Base-by-base conservation (phyloP, 495 filamentous ascomycete genomes). In the Chaetomidium leptoderma region DNA sequence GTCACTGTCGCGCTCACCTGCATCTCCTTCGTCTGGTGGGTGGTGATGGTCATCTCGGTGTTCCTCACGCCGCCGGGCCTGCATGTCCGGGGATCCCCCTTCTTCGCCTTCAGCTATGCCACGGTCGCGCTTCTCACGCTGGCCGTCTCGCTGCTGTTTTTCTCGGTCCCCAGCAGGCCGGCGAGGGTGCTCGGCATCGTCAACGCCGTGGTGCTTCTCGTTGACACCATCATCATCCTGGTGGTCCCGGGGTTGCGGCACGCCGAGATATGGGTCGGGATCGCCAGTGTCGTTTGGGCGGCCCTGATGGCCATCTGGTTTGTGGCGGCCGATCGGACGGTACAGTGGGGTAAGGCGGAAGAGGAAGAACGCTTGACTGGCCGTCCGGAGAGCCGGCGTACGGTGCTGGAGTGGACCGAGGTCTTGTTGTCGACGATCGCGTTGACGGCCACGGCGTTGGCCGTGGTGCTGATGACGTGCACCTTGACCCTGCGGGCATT, bases 341-440 rank as follows among this genome's bases (percentile, higher is more conserved):
- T 98, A 14, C 79, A 85, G 50, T 95, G 90, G 85, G 93, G 92
- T 24, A 97, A 97, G 70, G 75, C 74, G 0, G 89, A 96, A 60
- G 93, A 98, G 66, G 93, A 98, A 71, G 86, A 95, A 64, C 82
- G 93, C 16, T 76, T 98, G 13, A 98, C 93, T 1, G 93, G 93
- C 27, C 86, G 91, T n/a, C 78, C 83, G 16, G 92, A 97, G 72
- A 91, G 85, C 11, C 84, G 91, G 21, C 85, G 92, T 13, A 88
- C 90, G 0, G 65, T 96, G 27, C 70, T 78, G 11, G 89, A 97
- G 72, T 97, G 93, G 93, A 67, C 81, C 26, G 88, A 85, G 44
- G 88, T 97, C n/a, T 69, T 95, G 2, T 64, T 81, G n/a, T 86
- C 88, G 27, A 89, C 84, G 11, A 72, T 92, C 39, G 77, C 86